These are phyloP conservation scores for Starmerella floris DNA, from an alignment of 805 yeast species.

Conservation along the genomic window DNA sequence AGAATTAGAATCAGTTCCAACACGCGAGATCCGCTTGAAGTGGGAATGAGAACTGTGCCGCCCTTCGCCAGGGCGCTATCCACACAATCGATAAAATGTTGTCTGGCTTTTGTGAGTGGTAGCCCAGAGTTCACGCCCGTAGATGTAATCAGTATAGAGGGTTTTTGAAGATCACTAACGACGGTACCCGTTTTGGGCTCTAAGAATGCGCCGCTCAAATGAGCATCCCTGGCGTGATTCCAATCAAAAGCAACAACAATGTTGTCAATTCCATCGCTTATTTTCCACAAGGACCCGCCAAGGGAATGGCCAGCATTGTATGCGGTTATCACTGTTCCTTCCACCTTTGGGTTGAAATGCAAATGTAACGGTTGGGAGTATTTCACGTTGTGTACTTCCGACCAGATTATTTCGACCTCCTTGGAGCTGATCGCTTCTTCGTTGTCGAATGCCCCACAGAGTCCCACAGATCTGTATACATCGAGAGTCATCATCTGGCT, in stretches of 20 bases:
- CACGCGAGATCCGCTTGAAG: constrained; percentile 66
- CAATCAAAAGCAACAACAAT: constrained; percentile 82
- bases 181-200: constrained; percentile 43
- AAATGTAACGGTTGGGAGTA: constrained; percentile 49
- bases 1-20: constrained; percentile 63
- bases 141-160: constrained; percentile 71
- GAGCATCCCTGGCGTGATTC: constrained; percentile 87
- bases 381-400: constrained; percentile 53
- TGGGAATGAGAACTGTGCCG: constrained; percentile 73
- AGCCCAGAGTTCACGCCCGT: constrained; percentile 42
- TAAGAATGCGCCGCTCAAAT: constrained; percentile 59
- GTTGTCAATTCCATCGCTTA: constrained; percentile 61
- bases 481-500: constrained; percentile 84
- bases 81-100: constrained; percentile 47
- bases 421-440: constrained; percentile 34
- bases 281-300: constrained; percentile 86
- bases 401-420: constrained; percentile 73
- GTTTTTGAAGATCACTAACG: constrained; percentile 49
- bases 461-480: constrained; percentile 54
- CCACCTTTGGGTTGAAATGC: constrained; percentile 10
- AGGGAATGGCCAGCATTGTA: constrained; percentile 83
- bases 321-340: constrained; percentile 48
- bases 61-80: constrained; percentile 57
- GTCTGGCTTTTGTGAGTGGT: constrained; percentile 29
- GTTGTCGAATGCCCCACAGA: constrained; percentile 51